Evolutionary conservation across 768 basidiomycete species (phyloP).

Genomic region (Termitomyces sp.): DNA sequence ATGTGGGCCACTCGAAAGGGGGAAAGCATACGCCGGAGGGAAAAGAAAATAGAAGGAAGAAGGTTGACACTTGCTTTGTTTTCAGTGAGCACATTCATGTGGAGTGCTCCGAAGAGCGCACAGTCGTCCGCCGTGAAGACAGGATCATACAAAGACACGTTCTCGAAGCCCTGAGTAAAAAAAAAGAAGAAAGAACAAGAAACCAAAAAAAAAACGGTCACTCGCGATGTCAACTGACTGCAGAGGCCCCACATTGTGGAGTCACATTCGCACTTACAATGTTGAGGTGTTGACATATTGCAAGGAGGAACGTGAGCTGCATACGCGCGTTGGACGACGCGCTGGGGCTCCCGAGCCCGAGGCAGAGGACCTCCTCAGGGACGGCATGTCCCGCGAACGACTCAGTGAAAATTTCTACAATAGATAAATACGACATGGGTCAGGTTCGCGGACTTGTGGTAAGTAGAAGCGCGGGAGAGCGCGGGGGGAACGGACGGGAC

Average conservation of each 20-base stretch:
- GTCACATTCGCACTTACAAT: slow-evolving; percentile 46
- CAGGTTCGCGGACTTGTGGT: slow-evolving; percentile 8
- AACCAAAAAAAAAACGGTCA: no score
- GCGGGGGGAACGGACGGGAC: neutral
- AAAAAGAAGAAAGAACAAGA: no score
- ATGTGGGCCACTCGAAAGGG: neutral
- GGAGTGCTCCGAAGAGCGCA: slow-evolving; percentile 44
- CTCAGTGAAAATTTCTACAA: slow-evolving; percentile 32
- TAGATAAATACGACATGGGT: slow-evolving; percentile 8
- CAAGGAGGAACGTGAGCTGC: slow-evolving; percentile 65
- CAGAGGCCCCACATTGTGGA: no score
- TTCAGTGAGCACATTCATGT: slow-evolving; percentile 32
- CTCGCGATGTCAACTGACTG: no score
- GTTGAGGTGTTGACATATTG: slow-evolving; percentile 45
- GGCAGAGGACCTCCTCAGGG: slow-evolving; percentile 49
- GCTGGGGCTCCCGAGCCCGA: slow-evolving; percentile 73
- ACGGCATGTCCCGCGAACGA: slow-evolving; percentile 24
- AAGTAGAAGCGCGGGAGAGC: neutral
- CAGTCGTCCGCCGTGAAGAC: slow-evolving; percentile 64
- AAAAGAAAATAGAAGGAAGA: slow-evolving; percentile 6
- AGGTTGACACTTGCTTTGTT: slow-evolving; percentile 46
- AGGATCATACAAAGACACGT: slow-evolving; percentile 64
- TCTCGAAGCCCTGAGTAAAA: slow-evolving; percentile 37
- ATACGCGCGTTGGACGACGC: slow-evolving; percentile 56
- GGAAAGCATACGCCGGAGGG: neutral